Conservation (phyloP, 1,284 basidiomycete species). For the Bjerkandera adusta region DNA sequence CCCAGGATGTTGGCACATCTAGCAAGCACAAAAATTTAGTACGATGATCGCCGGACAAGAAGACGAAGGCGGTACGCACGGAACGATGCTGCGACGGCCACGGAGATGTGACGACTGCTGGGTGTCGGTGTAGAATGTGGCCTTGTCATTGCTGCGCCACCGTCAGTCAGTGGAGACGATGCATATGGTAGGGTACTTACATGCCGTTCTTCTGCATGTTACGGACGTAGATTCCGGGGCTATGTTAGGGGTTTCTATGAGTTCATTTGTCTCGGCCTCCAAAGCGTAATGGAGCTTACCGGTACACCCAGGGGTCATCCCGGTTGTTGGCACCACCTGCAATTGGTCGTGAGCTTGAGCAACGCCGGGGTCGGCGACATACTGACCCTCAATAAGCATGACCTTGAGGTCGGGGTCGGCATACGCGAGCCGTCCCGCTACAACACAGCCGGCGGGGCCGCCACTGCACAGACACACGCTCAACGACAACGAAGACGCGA, state of each 20-base stretch:
- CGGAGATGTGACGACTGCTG: slow-evolving; percentile 56
- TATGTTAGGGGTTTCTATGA: slow-evolving; percentile 22
- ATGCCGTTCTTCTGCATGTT: slow-evolving; percentile 70
- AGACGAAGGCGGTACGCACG: slow-evolving; percentile 38
- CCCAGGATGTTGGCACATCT: slow-evolving; percentile 70
- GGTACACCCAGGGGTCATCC: slow-evolving; percentile 74
- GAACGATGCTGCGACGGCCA: slow-evolving; percentile 64
- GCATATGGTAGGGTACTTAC: slow-evolving; percentile 45
- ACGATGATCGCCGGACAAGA: background rate
- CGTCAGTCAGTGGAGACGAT: background rate
- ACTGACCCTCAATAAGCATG: slow-evolving; percentile 69
- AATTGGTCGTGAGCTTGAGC: background rate
- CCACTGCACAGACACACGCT: slow-evolving; percentile 38
- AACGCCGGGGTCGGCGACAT: background rate
- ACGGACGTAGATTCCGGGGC: slow-evolving; percentile 65
- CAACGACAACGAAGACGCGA: slow-evolving; percentile 1
- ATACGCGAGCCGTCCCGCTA: slow-evolving; percentile 66
- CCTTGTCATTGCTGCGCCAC: slow-evolving; percentile 60
- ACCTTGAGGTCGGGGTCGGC: slow-evolving; percentile 72
- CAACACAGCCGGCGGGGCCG: slow-evolving; percentile 66
- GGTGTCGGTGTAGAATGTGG: slow-evolving; percentile 67
- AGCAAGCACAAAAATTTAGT: no score
- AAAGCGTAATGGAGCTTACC: slow-evolving; percentile 27
- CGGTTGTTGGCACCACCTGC: slow-evolving; percentile 67
- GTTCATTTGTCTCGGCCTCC: background rate